Evolutionary conservation across 305 asterid genomes (phyloP), one percentile per base, ranked within the genome.

Genomic region (Stenogyne calaminthoides): DNA sequence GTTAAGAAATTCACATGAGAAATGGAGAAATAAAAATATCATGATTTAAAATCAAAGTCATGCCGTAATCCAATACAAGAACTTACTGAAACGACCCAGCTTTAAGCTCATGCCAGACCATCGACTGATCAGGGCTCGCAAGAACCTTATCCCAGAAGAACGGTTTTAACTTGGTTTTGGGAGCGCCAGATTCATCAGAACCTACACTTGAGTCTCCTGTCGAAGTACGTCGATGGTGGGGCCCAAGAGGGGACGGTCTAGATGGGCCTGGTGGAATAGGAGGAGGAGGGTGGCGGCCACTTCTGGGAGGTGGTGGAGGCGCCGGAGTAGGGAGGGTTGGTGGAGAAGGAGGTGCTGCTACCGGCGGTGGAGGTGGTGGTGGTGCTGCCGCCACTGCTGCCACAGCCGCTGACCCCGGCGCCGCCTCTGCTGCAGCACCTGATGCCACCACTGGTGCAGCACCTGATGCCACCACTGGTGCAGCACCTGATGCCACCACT

Each of bases 131-230:
- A 2, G 99, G 96, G 79, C 83, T 88, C 9, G 98, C 97, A 63
- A 76, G 82, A 78, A 95, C 98, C 85, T 95, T 95, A 80, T 95
- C 99, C 99, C 99, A 95, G 86, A 95, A 95, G 80, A 95, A 87
- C 3, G 99, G 99, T 85, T 95, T 95, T 67, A 95, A 70, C 87
- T 92, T 95, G 64, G 98, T 75, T 71, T 89, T 95, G 16, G 91
- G 92, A 79, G 87, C 91, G 54, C 77, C 88, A 7, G 91, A 81
- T 49, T 84, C 93, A 14, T 84, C 86, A 44, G 85, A 77, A 20
- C 16, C 52, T 32, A 77, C 89, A 67, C 81, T 78, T 3, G 63
- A 79, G 11, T 49, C 84, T 54, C 80, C 81, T 1, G 67, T 67
- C 49, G 92, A 84, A 77, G 83, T 51, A 49, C 46, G 71, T 27